Conservation (phyloP, 192 early-diverging fungal genomes). For the Rhizophagus clarus region DNA sequence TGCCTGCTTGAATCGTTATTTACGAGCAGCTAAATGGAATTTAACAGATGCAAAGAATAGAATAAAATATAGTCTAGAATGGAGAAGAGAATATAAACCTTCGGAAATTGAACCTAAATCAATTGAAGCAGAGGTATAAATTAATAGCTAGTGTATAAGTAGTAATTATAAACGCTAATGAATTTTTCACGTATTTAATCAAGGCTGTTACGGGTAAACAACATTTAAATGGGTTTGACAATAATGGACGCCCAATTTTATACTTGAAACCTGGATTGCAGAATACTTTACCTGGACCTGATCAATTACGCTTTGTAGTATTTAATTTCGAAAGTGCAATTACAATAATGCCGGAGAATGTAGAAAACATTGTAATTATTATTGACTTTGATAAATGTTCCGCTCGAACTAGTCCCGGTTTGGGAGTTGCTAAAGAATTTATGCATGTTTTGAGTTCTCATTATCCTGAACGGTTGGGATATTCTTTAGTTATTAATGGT, state of each 20-base stretch:
- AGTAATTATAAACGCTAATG: no score
- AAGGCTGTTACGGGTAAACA: conserved; percentile 78
- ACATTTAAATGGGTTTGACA: conserved; percentile 84
- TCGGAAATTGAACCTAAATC: conserved; percentile 68
- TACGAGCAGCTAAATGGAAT: conserved; percentile 75
- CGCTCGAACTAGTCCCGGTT: conserved; percentile 66
- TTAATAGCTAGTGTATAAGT: no score
- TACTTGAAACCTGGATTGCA: conserved; percentile 79
- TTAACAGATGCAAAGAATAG: conserved; percentile 63
- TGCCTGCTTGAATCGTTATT: conserved; percentile 67
- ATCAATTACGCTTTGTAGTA: conserved; percentile 81
- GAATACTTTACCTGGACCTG: conserved; percentile 72
- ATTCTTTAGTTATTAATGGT: conserved; percentile 71
- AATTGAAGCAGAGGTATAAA: conserved; percentile 70
- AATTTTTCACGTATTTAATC: not conserved
- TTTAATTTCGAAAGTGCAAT: conserved; percentile 82
- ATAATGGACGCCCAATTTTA: conserved; percentile 69
- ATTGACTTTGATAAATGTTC: conserved; percentile 80
- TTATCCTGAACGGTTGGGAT: conserved; percentile 86
- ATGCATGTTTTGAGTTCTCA: conserved; percentile 81
- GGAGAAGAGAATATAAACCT: conserved; percentile 77
- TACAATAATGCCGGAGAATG: conserved; percentile 70
- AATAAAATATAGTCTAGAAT: conserved; percentile 74
- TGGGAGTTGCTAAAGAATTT: conserved; percentile 78
- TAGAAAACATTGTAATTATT: conserved; percentile 76